Evolutionary conservation across 306 rosid genomes (phyloP).

Genomic region (Pachyrhizus erosus): DNA sequence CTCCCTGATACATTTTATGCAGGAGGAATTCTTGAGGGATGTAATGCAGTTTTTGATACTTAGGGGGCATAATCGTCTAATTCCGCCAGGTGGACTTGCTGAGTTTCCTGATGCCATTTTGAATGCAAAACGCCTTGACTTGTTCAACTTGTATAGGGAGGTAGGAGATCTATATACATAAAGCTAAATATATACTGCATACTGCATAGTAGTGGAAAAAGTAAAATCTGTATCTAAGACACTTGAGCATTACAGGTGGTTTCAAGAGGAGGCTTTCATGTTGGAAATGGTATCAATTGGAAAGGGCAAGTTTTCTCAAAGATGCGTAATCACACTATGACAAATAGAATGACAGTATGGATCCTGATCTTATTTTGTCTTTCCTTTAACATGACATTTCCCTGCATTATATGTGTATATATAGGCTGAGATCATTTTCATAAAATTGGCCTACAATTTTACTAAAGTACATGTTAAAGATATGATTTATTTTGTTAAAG

Average conservation of each 20-base stretch:
- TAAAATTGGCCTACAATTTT: constrained; percentile 25
- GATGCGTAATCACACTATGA: constrained; percentile 94
- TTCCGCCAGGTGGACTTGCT: constrained; percentile 88
- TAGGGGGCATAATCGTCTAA: constrained; percentile 87
- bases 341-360: constrained; percentile 97
- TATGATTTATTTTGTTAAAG: too few species aligned
- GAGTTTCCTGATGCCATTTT: constrained; percentile 98
- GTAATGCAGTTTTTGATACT: constrained; percentile 93
- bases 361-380: constrained; percentile 23
- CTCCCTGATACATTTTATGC: constrained; percentile 13
- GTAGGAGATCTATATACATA: constrained; percentile 45
- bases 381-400: not conserved
- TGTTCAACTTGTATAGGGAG: constrained; percentile 96
- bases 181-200: constrained; percentile 2
- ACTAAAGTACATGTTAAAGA: too few species aligned
- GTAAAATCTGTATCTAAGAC: not conserved
- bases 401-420: constrained; percentile 9
- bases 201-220: constrained; percentile 18
- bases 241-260: constrained; percentile 70
- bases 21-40: constrained; percentile 95
- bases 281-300: constrained; percentile 99
- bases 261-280: constrained; percentile 98
- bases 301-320: constrained; percentile 98
- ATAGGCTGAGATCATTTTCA: constrained; percentile 23
- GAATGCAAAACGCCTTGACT: constrained; percentile 96